These are phyloP conservation scores for Botrytis sinoallii DNA, from an alignment of 2,329 filamentous ascomycete genomes.

Conservation along the genomic window DNA sequence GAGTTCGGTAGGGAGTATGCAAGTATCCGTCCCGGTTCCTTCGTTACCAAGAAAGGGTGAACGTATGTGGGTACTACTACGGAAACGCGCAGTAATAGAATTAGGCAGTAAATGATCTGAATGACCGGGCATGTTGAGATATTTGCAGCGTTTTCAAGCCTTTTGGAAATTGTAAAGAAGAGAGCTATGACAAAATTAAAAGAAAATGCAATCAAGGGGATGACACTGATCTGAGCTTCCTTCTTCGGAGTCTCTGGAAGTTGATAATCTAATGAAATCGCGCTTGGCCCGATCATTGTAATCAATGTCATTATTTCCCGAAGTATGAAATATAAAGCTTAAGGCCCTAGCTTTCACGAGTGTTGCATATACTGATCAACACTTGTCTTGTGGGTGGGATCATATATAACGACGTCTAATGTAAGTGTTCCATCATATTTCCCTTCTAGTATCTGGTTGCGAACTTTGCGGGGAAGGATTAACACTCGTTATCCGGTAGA, in stretches of 20 bases:
- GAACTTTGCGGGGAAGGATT: background rate
- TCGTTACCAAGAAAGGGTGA: slow-evolving; percentile 13
- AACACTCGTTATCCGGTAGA: background rate
- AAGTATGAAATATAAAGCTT: background rate
- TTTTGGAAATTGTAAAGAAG: background rate
- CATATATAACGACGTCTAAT: background rate
- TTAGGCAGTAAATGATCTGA: background rate
- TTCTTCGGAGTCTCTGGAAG: slow-evolving; percentile 29
- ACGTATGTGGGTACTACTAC: background rate
- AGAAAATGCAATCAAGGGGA: background rate
- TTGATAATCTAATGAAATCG: background rate
- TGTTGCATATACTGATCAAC: background rate
- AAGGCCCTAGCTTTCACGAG: background rate
- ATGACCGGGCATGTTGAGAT: background rate
- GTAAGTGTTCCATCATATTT: background rate
- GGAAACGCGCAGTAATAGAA: background rate
- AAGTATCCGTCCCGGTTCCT: background rate
- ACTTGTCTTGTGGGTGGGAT: background rate
- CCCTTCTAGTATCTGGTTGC: background rate
- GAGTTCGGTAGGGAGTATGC: slow-evolving; percentile 12
- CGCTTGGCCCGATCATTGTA: slow-evolving; percentile 3
- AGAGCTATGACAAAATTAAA: slow-evolving; percentile 7
- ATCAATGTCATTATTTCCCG: background rate
- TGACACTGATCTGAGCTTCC: slow-evolving; percentile 21
- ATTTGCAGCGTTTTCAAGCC: background rate